Evolutionary conservation across 2,329 filamentous ascomycete species (phyloP).

Genomic region (Calonectria multiphialidica): DNA sequence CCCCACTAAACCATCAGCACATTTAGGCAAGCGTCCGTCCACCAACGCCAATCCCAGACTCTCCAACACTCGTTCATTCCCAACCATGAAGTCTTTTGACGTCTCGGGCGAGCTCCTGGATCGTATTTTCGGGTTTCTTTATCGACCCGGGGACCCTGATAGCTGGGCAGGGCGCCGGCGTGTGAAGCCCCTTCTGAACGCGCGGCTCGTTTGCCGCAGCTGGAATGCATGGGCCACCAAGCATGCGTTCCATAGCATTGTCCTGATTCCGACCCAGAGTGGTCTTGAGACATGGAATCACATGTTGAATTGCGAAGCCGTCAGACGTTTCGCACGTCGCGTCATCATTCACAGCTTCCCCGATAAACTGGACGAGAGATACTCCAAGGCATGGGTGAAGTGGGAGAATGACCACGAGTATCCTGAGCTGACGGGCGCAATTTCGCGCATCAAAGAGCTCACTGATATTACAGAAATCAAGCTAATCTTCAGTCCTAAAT

Average conservation of each 20-base stretch:
- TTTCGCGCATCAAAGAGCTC: background rate
- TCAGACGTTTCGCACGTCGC: background rate
- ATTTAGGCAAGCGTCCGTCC: too few species aligned
- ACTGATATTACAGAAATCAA: background rate
- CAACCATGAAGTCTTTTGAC: background rate
- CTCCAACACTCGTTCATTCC: too few species aligned
- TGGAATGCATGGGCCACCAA: constrained; percentile 18
- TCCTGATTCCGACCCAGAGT: background rate
- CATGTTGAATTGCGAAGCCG: background rate
- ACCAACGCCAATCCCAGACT: too few species aligned
- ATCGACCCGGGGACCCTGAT: background rate
- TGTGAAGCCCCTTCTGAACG: background rate
- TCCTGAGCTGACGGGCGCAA: background rate
- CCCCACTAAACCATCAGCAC: too few species aligned
- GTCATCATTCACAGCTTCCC: constrained; percentile 19
- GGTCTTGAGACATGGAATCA: background rate
- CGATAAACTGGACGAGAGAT: background rate
- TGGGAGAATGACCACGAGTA: background rate
- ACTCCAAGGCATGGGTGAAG: background rate
- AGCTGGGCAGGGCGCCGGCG: background rate
- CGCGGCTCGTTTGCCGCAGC: constrained; percentile 21
- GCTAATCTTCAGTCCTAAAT: background rate
- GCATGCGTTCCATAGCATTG: background rate
- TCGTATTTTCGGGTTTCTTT: background rate
- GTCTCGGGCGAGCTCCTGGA: background rate